Evolutionary conservation across 2,329 filamentous ascomycete species (phyloP), one percentile per base, ranked within the genome.

Genomic region (Botrytis hyacinthi): DNA sequence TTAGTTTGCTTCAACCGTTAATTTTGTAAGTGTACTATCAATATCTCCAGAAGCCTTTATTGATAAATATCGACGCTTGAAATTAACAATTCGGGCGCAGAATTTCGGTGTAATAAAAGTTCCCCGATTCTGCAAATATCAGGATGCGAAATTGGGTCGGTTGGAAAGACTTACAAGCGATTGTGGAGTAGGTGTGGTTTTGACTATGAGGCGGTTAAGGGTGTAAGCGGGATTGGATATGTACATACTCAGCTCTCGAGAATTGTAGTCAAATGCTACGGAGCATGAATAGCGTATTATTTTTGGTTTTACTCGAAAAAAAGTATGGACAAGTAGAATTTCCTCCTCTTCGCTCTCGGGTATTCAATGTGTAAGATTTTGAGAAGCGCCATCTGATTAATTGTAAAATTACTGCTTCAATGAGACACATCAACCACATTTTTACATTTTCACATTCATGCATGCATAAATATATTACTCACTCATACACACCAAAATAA

Each of bases 1-100:
- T n/a, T 48, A 48, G 46, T 26, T 26, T 0, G 20, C 3, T n/a
- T 6, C 4, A 2, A 14, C 14, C 0, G 2, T n/a, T 3, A 0
- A 3, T 51, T n/a, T 12, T n/a, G 22, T n/a, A 2, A n/a, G 48
- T 51, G 0, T n/a, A 10, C 10, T 51, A 0, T 51, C 26, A 4
- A 3, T 22, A 26, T 26, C 4, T 51, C 4, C 0, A 22, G 10
- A 12, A 51, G 10, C 1, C 0, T 51, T 51, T 1, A 0, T 2
- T 40, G 37, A 40, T 40, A 14, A 5, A 26, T 14, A 14, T 51
- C 46, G 46, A 51, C 1, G 22, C 9, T 48, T 4, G 22, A 1
- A 10, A 26, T 12, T 0, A 48, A 5, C 9, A 26, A 12, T 48
- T 26, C 3, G 7, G 1, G 22, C 1, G 4, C 9, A 48, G 46